Evolutionary conservation across 1,284 basidiomycete genomes (phyloP).

Genomic region (Ceratobasidium sp.): DNA sequence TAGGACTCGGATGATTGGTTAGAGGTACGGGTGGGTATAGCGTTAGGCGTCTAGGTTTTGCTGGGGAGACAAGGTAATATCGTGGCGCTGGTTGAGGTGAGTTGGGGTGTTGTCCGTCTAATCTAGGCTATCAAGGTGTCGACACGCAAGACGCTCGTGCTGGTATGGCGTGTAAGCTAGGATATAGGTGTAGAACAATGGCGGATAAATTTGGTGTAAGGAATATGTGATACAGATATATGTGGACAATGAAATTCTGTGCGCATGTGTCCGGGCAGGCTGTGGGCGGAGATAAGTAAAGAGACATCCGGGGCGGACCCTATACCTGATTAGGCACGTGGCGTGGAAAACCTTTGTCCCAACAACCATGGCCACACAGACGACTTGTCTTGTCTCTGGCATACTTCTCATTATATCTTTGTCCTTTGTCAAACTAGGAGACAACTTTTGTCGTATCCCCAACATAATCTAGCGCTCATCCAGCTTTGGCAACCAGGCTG

Average conservation of each 20-base stretch:
- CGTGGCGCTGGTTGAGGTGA: background rate
- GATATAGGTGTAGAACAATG: no score
- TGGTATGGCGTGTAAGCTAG: no score
- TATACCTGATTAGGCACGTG: conserved; percentile 15
- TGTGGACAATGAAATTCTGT: conserved; percentile 3
- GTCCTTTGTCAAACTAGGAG: conserved; percentile 6
- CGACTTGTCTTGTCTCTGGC: background rate
- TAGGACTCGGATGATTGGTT: background rate
- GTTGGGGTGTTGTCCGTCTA: background rate
- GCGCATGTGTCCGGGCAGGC: conserved; percentile 3
- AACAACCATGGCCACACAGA: conserved; percentile 18
- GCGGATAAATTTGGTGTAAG: no score
- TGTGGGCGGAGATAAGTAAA: no score
- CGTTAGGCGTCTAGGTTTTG: background rate
- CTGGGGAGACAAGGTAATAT: background rate
- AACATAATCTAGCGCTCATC: background rate
- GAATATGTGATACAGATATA: conserved; percentile 6
- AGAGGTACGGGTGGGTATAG: background rate
- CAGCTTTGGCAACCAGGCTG: background rate
- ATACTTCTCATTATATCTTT: background rate
- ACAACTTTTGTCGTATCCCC: background rate
- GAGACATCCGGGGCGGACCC: conserved; percentile 3
- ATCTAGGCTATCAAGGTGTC: no score
- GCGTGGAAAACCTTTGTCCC: conserved; percentile 11
- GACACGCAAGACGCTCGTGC: no score